phyloP scores from a whole-genome alignment of 2,329 filamentous ascomycete genomes.

The Cladosporium sp. region DNA sequence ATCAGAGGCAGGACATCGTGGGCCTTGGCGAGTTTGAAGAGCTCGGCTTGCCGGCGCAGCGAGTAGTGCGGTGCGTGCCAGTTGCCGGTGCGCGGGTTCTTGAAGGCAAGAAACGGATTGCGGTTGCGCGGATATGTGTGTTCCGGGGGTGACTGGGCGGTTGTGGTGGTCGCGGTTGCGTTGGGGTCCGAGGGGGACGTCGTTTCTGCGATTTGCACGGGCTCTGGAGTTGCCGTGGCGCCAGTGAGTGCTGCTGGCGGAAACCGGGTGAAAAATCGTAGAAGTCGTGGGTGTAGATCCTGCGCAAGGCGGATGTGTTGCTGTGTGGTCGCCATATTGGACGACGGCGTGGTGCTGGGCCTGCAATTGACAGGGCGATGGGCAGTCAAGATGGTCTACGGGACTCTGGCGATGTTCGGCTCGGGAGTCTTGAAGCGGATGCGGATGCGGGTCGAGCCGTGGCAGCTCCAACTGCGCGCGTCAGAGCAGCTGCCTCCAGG shows the following conservation, averaged over 20 bases:
- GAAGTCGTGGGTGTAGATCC: conserved; percentile 68
- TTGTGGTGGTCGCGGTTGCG: conserved; percentile 34
- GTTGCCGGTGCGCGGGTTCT: conserved; percentile 69
- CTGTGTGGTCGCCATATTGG: conserved; percentile 15
- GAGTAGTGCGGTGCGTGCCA: conserved; percentile 83
- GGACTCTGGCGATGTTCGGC: not conserved
- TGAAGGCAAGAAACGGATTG: conserved; percentile 77
- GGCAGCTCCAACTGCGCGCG: conserved; percentile 13
- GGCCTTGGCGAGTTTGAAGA: conserved; percentile 76
- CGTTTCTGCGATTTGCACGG: conserved; percentile 17
- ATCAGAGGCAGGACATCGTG: conserved; percentile 33
- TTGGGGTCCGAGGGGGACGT: conserved; percentile 38
- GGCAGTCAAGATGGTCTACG: not conserved
- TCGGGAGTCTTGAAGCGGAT: conserved; percentile 8
- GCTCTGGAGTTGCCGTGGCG: conserved; percentile 2
- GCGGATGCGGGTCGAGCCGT: not conserved
- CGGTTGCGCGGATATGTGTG: conserved; percentile 35
- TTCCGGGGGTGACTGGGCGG: conserved; percentile 25
- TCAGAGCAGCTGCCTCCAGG: conserved; percentile 10
- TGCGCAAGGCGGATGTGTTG: conserved; percentile 49
- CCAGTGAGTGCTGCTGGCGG: conserved; percentile 51
- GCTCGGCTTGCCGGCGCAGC: conserved; percentile 78
- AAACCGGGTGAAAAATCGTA: conserved; percentile 83
- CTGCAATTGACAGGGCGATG: not conserved
- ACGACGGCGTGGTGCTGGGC: conserved; percentile 3